Conservation (phyloP, 2,329 filamentous ascomycete species). For the Sordariomycetes sp. region DNA sequence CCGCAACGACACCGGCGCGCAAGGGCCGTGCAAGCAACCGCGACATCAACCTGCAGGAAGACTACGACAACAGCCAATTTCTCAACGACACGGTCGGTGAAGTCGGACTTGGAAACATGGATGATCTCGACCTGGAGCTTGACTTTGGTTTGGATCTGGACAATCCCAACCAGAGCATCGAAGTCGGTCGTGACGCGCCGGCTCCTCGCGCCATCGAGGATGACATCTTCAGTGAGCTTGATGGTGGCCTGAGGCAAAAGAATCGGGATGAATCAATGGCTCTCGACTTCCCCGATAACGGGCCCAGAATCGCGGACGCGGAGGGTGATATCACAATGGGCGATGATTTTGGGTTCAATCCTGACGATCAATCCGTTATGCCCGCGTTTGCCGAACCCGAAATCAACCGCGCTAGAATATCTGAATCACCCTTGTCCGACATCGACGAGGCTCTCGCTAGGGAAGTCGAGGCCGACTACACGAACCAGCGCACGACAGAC, state of each 20-base stretch:
- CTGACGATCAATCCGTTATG: slow-evolving; percentile 50
- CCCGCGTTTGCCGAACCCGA: slow-evolving; percentile 37
- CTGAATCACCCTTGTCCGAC: slow-evolving; percentile 62
- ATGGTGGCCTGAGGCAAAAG: slow-evolving; percentile 49
- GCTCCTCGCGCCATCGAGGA: slow-evolving; percentile 58
- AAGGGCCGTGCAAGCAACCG: slow-evolving; percentile 49
- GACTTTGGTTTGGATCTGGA: slow-evolving; percentile 70
- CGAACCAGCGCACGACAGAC: slow-evolving; percentile 42
- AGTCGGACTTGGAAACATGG: slow-evolving; percentile 46
- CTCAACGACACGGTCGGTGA: slow-evolving; percentile 59
- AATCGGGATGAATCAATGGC: slow-evolving; percentile 44
- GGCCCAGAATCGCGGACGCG: slow-evolving; percentile 51
- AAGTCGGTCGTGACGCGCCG: slow-evolving; percentile 83
- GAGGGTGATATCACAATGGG: slow-evolving; percentile 56
- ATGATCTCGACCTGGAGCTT: slow-evolving; percentile 63
- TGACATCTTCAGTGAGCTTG: slow-evolving; percentile 58
- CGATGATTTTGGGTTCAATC: slow-evolving; percentile 52
- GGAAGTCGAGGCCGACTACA: slow-evolving; percentile 50
- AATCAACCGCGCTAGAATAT: slow-evolving; percentile 50
- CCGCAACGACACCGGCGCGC: slow-evolving; percentile 42
- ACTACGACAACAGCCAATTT: slow-evolving; percentile 70
- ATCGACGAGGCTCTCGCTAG: slow-evolving; percentile 55
- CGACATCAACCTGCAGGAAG: slow-evolving; percentile 61
- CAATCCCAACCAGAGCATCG: slow-evolving; percentile 59
- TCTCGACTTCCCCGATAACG: slow-evolving; percentile 43